Base-by-base conservation (phyloP, 305 asterid species). In the Solanum hybrid region DNA sequence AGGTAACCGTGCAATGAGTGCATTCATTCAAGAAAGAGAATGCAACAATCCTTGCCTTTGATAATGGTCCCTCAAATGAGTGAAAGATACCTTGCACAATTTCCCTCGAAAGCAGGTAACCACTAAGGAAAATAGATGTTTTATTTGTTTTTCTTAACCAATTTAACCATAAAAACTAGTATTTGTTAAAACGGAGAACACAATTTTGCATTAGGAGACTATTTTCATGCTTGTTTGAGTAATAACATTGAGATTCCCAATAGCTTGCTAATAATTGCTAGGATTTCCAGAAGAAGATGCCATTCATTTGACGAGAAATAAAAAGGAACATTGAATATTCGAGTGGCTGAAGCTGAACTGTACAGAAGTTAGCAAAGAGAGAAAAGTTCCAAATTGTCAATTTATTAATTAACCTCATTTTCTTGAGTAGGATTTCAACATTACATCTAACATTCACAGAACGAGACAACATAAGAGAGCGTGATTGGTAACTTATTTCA, bases 1-100 rank as follows among this genome's bases (percentile, higher is more conserved):
- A 84, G 29, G 38, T 20, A 29, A 51, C 75, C 5, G 33, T 33
- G 20, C 39, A 84, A 51, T 29, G 73, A 83, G 88, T 83, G 87
- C 37, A 26, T 87, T 31, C 86, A 61, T 79, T 81, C 90, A 90
- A 84, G 89, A 79, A 89, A 34, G 65, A 89, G 37, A 39, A 51
- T 79, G 76, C 88, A 17, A 29, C 72, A 65, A 65, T 79, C 61
- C 88, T 45, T 41, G 32, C 87, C 86, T 77, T 88, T 33, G 87
- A 33, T 33, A 39, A 70, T 14, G 61, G 78, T 88, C 3, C 37
- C 57, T 45, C 57, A 41, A 20, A 72, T 2, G 41, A 24, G 80
- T 17, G 38, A 88, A 76, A 45, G 72, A 39, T 41, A 61, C 8
- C 24, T 41, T 31, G 75, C 24, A 77, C 76, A 27, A 79, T 88